Percentiles rank a stretch among this genome's conserved stretches.
Conservation (phyloP, 2,329 filamentous ascomycete genomes). For the Aureobasidium sp. region DNA sequence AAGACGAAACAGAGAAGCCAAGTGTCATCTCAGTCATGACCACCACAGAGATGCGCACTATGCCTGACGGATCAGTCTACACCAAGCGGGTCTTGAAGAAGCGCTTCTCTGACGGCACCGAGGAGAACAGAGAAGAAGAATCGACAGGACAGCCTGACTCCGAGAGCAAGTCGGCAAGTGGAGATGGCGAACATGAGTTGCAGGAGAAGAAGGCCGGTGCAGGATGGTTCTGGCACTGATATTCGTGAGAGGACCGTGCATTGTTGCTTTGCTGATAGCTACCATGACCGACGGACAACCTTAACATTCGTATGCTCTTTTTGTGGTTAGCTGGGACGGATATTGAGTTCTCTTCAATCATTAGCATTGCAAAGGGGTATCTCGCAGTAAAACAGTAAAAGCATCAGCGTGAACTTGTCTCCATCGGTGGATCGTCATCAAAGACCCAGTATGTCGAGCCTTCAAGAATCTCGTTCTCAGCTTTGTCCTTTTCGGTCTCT, state of each 20-base stretch:
- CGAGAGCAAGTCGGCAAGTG: not conserved
- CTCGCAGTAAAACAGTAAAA: not conserved
- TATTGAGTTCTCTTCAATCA: not conserved
- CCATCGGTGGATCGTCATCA: not conserved
- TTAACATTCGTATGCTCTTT: not conserved
- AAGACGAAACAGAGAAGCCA: not conserved
- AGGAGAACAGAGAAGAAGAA: constrained; percentile 51
- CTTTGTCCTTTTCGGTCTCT: not conserved
- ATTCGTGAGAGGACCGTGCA: not conserved
- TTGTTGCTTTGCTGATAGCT: not conserved
- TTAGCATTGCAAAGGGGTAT: not conserved
- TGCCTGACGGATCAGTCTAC: constrained; percentile 51
- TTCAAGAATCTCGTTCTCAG: not conserved
- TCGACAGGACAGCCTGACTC: constrained; percentile 32
- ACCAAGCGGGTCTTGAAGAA: constrained; percentile 53
- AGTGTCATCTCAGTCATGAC: constrained; percentile 50
- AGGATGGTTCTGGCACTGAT: constrained; percentile 11
- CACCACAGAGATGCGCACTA: constrained; percentile 48
- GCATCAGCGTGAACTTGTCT: not conserved
- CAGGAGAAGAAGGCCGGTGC: constrained; percentile 9
- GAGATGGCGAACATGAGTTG: not conserved
- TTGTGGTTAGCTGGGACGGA: not conserved
- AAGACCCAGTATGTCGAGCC: not conserved
- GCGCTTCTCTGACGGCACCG: constrained; percentile 53
- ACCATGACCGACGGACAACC: not conserved